Evolutionary conservation across 805 yeast species (phyloP), one percentile per base, ranked within the genome.

Genomic region (Teunomyces gatunensis): DNA sequence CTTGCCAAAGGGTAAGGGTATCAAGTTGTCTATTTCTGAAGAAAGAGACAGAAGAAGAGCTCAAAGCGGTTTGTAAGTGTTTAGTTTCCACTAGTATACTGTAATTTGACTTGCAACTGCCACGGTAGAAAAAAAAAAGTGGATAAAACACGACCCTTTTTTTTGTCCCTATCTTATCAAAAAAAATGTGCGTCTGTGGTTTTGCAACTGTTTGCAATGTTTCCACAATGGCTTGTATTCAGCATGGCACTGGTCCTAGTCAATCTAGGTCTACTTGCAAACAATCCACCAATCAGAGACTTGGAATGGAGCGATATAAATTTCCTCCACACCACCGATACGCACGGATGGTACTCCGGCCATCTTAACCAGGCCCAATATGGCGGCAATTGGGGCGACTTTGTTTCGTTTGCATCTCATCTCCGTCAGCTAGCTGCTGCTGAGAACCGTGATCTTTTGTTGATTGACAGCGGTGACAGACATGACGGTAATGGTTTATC

Each of bases 261-360:
- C 11, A 25, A 37, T n/a, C 29, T 37, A 18, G 40, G 40, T 21
- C 28, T 32, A 32, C 18, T 37, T 12, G n/a, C 15, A 13, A 13
- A n/a, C 6, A 23, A 23, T n/a, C 40, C 40, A 21, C 40, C 28
- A 6, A 21, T 21, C 13, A 21, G 94, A 44, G 78, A 79, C n/a
- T 58, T 90, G 27, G 59, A 65, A 9, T 75, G 90, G 78, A 90
- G 91, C 0, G 80, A 84, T 47, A 48, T 94, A 41, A 92, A 94
- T 68, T 88, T 94, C 56, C 58, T 92, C 21, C 98, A 92, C 59
- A 91, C 98, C 1, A 94, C 99, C 0, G 99, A 94, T 59, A 92
- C 97, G 2, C 99, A 94, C 64, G 97, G 94, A 0, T 94, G 99
- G 99, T 80, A 86, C 53, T 83, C 92, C 4, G 97, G 97, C 0